Base-by-base conservation (phyloP, 108 stramenopile genomes). In the Halocafeteria seosinensis region DNA sequence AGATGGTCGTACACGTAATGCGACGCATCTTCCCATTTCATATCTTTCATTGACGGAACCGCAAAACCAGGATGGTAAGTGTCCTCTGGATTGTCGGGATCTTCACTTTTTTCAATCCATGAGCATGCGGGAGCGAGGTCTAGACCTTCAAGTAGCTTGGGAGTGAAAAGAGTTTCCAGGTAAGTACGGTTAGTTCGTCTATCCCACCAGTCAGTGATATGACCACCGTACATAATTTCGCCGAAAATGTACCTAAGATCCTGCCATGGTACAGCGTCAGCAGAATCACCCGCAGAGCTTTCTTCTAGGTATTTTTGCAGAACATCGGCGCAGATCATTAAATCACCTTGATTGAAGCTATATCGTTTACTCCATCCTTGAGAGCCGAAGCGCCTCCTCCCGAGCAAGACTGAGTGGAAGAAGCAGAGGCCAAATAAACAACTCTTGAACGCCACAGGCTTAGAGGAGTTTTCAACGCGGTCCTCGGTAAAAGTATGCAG, bases 151-250 rank as follows among this genome's bases (percentile, higher is more conserved):
- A 74, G 52, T 6, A 73, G 35, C 26, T 55, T 26, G 38, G 73
- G 73, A 24, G 32, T 27, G 59, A 73, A 64, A 36, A 67, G 60
- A 37, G 78, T 75, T 60, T 71, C 34, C 11, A 83, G 63, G 61
- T 81, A 81, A 17, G 72, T 55, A 13, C 66, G 68, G 27, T 68
- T 74, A 21, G 73, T 70, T 8, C 76, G 52, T 1, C 82, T 64
- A 52, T 83, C 82, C 32, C 71, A 81, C 65, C 57, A 74, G 32
- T 83, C 76, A 12, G 78, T 78, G 60, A 83, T 77, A 69, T 83
- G 80, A 11, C 82, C 82, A 11, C 82, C 82, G 55, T 83, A 83
- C 76, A 83, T 83, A 55, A 83, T 81, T 50, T 81, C 82, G 30
- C 82, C 82, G 50, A 83, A 83, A 31, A 83, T 66, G 61, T 81